Percentiles rank a stretch among this genome's conserved stretches.
These are phyloP conservation scores for Tardiomyces digboiensis DNA, from an alignment of 1,139 yeast species.

Conservation along the genomic window DNA sequence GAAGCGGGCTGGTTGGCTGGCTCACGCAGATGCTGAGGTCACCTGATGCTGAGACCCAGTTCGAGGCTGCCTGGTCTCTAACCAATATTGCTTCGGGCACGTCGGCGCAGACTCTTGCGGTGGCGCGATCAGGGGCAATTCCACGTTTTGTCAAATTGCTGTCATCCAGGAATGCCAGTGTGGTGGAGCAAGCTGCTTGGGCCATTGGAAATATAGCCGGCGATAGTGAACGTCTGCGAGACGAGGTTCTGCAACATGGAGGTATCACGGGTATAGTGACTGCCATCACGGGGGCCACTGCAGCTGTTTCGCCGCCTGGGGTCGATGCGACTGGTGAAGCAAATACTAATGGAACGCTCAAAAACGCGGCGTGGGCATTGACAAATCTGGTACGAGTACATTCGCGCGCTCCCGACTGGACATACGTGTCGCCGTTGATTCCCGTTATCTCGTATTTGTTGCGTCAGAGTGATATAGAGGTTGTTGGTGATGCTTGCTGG, in stretches of 20 bases:
- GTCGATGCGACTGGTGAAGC: constrained; percentile 43
- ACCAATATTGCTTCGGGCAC: constrained; percentile 93
- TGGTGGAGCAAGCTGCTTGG: constrained; percentile 97
- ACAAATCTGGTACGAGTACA: constrained; percentile 93
- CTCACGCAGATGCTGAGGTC: constrained; percentile 73
- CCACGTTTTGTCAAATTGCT: constrained; percentile 79
- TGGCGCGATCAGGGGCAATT: constrained; percentile 85
- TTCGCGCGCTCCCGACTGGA: constrained; percentile 95
- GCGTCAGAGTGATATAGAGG: constrained; percentile 83
- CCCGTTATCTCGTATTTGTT: constrained; percentile 88
- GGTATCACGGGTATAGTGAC: constrained; percentile 47
- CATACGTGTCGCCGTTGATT: constrained; percentile 67
- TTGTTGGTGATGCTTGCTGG: constrained; percentile 95
- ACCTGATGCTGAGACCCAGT: constrained; percentile 73
- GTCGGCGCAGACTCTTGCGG: constrained; percentile 79
- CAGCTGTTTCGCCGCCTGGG: constrained; percentile 36
- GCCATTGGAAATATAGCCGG: constrained; percentile 98
- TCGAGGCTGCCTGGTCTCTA: constrained; percentile 97
- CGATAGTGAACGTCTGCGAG: constrained; percentile 81
- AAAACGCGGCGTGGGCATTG: constrained; percentile 96
- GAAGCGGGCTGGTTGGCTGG: constrained; percentile 83
- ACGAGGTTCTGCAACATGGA: constrained; percentile 60
- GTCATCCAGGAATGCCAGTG: constrained; percentile 73
- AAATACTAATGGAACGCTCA: constrained; percentile 40
- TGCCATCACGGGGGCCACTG: constrained; percentile 37